These are phyloP conservation scores for Eudorina sp. DNA, from an alignment of 139 green algal species.

Conservation along the genomic window DNA sequence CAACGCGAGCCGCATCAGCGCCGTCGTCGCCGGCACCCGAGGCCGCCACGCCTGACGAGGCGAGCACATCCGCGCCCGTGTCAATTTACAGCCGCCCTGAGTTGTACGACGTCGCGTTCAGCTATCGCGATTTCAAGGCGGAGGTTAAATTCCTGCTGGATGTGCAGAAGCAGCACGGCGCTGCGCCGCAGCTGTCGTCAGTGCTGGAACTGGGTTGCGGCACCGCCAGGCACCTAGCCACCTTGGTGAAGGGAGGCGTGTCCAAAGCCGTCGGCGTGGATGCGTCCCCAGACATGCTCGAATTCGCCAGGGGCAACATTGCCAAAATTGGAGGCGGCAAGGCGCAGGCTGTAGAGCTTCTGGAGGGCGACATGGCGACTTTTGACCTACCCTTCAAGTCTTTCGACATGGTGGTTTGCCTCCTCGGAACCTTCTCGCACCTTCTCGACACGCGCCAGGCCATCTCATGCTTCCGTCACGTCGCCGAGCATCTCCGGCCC, in stretches of 20 bases:
- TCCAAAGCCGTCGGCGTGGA: slow-evolving; percentile 57
- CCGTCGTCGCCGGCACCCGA: background rate
- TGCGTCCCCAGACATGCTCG: slow-evolving; percentile 53
- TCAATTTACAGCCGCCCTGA: slow-evolving; percentile 66
- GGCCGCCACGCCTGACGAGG: background rate
- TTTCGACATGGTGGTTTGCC: slow-evolving; percentile 62
- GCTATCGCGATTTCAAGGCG: slow-evolving; percentile 65
- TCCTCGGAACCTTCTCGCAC: slow-evolving; percentile 68
- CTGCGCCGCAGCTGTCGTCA: slow-evolving; percentile 21
- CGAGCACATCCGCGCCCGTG: background rate
- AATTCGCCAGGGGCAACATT: slow-evolving; percentile 41
- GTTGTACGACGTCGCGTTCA: slow-evolving; percentile 73
- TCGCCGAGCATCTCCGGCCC: slow-evolving; percentile 45
- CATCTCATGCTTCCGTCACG: slow-evolving; percentile 22
- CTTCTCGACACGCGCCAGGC: slow-evolving; percentile 56
- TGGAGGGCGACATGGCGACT: slow-evolving; percentile 59
- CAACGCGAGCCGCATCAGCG: background rate
- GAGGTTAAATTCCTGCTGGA: slow-evolving; percentile 68
- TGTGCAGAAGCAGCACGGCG: slow-evolving; percentile 53
- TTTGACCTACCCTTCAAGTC: slow-evolving; percentile 44
- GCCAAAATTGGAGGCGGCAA: slow-evolving; percentile 3
- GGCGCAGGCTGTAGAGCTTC: slow-evolving; percentile 15
- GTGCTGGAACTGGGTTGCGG: slow-evolving; percentile 69
- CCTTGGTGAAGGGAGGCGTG: slow-evolving; percentile 53
- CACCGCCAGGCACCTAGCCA: slow-evolving; percentile 54